Conservation (phyloP, 2,329 filamentous ascomycete species). For the Cladophialophora immunda region DNA sequence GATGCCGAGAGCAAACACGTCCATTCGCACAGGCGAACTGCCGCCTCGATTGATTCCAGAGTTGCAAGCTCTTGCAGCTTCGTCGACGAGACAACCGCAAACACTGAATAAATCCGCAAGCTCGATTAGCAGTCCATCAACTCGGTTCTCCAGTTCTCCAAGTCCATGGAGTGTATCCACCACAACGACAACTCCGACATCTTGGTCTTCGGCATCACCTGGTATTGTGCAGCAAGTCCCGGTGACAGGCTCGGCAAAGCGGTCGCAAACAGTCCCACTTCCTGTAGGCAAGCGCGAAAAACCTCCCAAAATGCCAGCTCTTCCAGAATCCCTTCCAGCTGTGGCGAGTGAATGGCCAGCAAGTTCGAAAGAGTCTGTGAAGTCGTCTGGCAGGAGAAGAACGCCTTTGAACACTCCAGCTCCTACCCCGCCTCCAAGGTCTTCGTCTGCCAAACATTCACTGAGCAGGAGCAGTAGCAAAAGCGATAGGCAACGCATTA, state of each 20-base stretch:
- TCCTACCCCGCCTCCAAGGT: constrained; percentile 42
- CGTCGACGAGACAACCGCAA: constrained; percentile 25
- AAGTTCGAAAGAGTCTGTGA: constrained; percentile 42
- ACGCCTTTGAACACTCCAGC: constrained; percentile 38
- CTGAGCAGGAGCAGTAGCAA: constrained; percentile 36
- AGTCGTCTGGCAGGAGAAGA: constrained; percentile 45
- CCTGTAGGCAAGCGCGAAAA: constrained; percentile 31
- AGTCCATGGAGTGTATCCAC: constrained; percentile 41
- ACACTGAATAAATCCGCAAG: constrained; percentile 33
- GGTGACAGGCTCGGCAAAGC: constrained; percentile 24
- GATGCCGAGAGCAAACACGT: constrained; percentile 26
- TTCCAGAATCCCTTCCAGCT: constrained; percentile 21
- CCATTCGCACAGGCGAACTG: constrained; percentile 29
- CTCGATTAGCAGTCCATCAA: constrained; percentile 41
- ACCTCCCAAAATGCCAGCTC: constrained; percentile 35
- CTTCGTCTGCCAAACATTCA: constrained; percentile 38
- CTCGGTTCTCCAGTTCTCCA: constrained; percentile 38
- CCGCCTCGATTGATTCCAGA: constrained; percentile 41
- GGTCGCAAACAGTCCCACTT: constrained; percentile 35
- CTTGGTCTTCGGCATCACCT: constrained; percentile 59
- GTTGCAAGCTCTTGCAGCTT: constrained; percentile 39
- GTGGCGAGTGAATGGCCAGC: neutral
- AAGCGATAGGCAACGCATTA: constrained; percentile 24
- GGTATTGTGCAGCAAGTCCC: constrained; percentile 51
- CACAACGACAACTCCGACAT: constrained; percentile 57